Conservation (phyloP, 2,329 filamentous ascomycete species). For the Colletotrichum gloeosporioides region DNA sequence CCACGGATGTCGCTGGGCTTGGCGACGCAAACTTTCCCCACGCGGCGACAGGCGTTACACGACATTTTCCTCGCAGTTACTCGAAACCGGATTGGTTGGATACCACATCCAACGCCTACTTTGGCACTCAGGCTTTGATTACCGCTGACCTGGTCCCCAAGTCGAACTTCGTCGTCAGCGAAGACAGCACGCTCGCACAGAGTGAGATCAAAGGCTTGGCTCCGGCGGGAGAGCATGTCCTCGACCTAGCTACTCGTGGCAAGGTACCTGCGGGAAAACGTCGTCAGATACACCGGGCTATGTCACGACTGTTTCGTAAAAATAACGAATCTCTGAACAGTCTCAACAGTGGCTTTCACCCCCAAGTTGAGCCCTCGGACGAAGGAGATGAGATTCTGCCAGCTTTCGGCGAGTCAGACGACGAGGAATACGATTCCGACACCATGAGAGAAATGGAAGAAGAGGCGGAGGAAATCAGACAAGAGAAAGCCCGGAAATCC, state of each 20-base stretch:
- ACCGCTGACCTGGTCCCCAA: conserved; percentile 1
- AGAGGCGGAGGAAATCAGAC: conserved; percentile 46
- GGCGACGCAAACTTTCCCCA: conserved; percentile 9
- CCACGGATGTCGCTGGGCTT: conserved; percentile 14
- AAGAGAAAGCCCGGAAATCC: conserved; percentile 23
- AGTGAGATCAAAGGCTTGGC: not conserved
- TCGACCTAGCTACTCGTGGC: not conserved
- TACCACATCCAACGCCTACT: conserved; percentile 33
- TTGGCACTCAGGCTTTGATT: conserved; percentile 37
- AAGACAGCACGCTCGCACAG: not conserved
- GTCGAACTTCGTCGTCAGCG: not conserved
- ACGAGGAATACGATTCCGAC: conserved; percentile 61
- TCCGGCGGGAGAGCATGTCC: not conserved
- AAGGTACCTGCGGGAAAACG: conserved; percentile 47
- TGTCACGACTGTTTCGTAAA: conserved; percentile 44
- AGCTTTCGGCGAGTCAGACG: conserved; percentile 30
- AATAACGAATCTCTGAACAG: conserved; percentile 11
- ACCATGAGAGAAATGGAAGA: conserved; percentile 67
- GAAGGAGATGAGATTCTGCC: conserved; percentile 40
- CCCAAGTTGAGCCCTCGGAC: conserved; percentile 60
- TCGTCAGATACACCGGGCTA: conserved; percentile 44
- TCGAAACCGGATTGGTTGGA: conserved; percentile 24
- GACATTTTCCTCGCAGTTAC: not conserved
- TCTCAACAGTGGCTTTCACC: conserved; percentile 6
- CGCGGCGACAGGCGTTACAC: conserved; percentile 6